Percentiles rank a stretch among this genome's conserved stretches.
phyloP scores from a whole-genome alignment of 768 basidiomycete genomes.

The Tylopilus sp. region DNA sequence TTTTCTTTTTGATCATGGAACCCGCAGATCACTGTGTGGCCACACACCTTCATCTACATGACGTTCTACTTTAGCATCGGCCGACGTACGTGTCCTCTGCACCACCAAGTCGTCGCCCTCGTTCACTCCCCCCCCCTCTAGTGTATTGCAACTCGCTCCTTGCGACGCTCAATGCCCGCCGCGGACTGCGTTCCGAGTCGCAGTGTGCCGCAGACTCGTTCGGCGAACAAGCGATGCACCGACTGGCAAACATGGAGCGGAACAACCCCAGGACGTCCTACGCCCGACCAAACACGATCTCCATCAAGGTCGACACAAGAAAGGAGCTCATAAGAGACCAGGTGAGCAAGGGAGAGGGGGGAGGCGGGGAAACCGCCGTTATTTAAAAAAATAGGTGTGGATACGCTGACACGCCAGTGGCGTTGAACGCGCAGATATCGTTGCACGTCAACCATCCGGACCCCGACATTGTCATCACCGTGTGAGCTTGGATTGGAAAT shows the following conservation, averaged over 20 bases:
- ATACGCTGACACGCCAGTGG: no score
- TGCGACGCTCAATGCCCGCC: not conserved
- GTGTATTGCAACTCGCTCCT: not conserved
- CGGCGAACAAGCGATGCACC: not conserved
- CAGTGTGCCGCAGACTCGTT: not conserved
- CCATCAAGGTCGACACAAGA: constrained; percentile 64
- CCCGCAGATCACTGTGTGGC: constrained; percentile 42
- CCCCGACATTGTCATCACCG: no score
- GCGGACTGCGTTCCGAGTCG: not conserved
- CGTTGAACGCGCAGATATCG: no score
- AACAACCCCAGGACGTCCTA: not conserved
- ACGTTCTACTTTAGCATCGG: not conserved
- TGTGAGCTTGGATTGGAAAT: no score
- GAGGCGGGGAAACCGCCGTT: no score
- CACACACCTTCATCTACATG: not conserved
- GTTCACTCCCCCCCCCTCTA: no score
- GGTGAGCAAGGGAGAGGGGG: no score
- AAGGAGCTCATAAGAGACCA: constrained; percentile 47
- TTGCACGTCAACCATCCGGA: no score
- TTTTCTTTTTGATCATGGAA: not conserved
- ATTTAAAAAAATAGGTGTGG: no score
- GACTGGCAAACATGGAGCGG: not conserved
- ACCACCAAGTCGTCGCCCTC: no score
- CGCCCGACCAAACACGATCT: constrained; percentile 30
- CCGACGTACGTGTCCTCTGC: not conserved